phyloP scores from a whole-genome alignment of 2,329 filamentous ascomycete species.

The Colletotrichum cereale region DNA sequence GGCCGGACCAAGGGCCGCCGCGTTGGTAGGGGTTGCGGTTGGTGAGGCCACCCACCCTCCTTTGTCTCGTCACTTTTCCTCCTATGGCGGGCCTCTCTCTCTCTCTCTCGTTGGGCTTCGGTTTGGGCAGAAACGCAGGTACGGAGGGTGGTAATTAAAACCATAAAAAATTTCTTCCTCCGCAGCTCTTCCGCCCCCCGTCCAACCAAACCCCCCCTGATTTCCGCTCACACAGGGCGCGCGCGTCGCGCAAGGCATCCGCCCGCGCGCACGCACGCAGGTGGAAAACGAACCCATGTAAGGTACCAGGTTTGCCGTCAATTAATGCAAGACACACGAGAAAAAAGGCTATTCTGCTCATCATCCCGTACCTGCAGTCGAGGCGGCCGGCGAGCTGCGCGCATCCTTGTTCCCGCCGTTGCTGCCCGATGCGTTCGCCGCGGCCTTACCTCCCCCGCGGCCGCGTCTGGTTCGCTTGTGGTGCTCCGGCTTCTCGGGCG shows the following conservation, averaged over 20 bases:
- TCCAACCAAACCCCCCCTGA: neutral
- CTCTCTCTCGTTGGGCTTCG: neutral
- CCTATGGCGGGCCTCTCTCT: neutral
- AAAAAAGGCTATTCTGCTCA: neutral
- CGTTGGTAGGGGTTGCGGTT: neutral
- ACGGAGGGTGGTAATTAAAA: neutral
- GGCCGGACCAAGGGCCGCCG: neutral
- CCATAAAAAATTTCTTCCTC: too few relatives aligned
- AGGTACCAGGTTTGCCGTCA: neutral
- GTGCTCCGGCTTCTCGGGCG: conserved; percentile 42
- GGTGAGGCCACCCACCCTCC: neutral
- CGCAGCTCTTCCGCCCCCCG: neutral
- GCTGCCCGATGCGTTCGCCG: conserved; percentile 32
- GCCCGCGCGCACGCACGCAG: neutral
- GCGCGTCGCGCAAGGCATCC: neutral
- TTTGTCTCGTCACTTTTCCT: neutral
- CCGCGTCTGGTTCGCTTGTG: conserved; percentile 45
- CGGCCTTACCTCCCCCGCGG: conserved; percentile 42
- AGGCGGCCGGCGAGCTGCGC: conserved; percentile 9
- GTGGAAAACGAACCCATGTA: conserved; percentile 4
- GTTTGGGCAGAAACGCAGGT: conserved; percentile 18
- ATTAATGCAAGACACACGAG: neutral
- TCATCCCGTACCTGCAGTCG: conserved; percentile 38
- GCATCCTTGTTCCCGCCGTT: conserved; percentile 19
- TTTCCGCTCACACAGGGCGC: neutral